These are phyloP conservation scores for Ascochyta viciae-villosae DNA, from an alignment of 2,329 filamentous ascomycete genomes.

Conservation along the genomic window DNA sequence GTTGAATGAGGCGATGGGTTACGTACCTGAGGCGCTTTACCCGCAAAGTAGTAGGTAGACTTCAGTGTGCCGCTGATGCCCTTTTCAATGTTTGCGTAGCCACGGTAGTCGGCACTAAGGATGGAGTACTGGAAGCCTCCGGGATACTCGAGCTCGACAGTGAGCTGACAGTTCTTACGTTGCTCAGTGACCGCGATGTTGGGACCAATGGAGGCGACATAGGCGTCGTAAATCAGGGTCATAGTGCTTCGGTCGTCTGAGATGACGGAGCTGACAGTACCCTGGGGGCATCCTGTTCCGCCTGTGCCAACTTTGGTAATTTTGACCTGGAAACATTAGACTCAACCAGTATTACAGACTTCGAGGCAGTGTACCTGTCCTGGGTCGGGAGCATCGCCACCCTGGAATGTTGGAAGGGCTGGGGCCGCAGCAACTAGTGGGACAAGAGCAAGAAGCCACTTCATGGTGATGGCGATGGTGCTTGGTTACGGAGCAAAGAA, in stretches of 20 bases:
- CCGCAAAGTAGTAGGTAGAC: slow-evolving; percentile 64
- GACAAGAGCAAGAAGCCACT: slow-evolving; percentile 46
- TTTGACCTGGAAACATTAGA: slow-evolving; percentile 45
- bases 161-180: slow-evolving; percentile 63
- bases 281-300: slow-evolving; percentile 57
- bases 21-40: slow-evolving; percentile 51
- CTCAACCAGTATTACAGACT: neutral
- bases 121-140: slow-evolving; percentile 62
- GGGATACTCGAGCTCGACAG: slow-evolving; percentile 60
- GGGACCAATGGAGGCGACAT: slow-evolving; percentile 59
- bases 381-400: slow-evolving; percentile 40
- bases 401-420: slow-evolving; percentile 16
- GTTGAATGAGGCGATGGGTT: neutral
- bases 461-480: slow-evolving; percentile 47
- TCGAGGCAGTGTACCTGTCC: slow-evolving; percentile 30
- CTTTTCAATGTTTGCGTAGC: slow-evolving; percentile 56
- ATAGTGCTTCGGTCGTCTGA: slow-evolving; percentile 54
- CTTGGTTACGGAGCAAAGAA: slow-evolving; percentile 19
- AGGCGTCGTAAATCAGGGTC: slow-evolving; percentile 61
- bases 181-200: slow-evolving; percentile 52
- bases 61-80: slow-evolving; percentile 58
- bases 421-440: slow-evolving; percentile 43
- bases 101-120: slow-evolving; percentile 61
- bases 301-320: slow-evolving; percentile 56
- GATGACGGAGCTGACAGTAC: slow-evolving; percentile 53